Conservation (phyloP, 257 asterid species). For the Mentha longifolia region DNA sequence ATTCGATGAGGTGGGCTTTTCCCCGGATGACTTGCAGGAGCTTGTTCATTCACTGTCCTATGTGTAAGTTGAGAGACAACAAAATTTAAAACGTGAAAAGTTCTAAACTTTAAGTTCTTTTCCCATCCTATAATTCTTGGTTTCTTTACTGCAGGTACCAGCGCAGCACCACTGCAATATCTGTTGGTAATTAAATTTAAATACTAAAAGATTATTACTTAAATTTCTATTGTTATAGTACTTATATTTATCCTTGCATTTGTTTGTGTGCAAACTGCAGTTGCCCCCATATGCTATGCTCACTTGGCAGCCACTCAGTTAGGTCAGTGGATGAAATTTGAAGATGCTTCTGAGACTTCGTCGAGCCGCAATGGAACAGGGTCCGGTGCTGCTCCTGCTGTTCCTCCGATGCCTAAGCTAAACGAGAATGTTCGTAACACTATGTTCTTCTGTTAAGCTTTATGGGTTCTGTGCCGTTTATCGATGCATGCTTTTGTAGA, state of each 20-base stretch:
- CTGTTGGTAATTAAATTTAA: constrained; percentile 59
- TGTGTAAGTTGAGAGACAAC: constrained; percentile 60
- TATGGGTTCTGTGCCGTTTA: background rate
- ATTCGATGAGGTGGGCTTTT: constrained; percentile 68
- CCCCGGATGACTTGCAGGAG: constrained; percentile 82
- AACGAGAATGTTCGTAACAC: constrained; percentile 62
- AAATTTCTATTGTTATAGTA: background rate
- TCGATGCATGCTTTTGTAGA: background rate
- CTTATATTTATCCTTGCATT: too few species aligned
- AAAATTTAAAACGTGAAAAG: background rate
- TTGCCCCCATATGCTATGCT: constrained; percentile 92
- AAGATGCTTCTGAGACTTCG: constrained; percentile 81
- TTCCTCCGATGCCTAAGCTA: constrained; percentile 70
- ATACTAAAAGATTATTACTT: background rate
- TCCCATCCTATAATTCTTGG: background rate
- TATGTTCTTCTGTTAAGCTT: constrained; percentile 73
- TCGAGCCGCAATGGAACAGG: constrained; percentile 71
- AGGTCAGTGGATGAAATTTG: constrained; percentile 93
- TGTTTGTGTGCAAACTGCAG: constrained; percentile 43
- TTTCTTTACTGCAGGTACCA: constrained; percentile 65
- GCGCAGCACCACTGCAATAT: constrained; percentile 95
- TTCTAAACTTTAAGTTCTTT: background rate
- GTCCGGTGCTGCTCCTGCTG: constrained; percentile 54
- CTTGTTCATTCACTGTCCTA: constrained; percentile 80
- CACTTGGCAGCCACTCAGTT: constrained; percentile 91